These are phyloP conservation scores for Erodium trifolium DNA, from an alignment of 441 rosid genomes.

Conservation along the genomic window DNA sequence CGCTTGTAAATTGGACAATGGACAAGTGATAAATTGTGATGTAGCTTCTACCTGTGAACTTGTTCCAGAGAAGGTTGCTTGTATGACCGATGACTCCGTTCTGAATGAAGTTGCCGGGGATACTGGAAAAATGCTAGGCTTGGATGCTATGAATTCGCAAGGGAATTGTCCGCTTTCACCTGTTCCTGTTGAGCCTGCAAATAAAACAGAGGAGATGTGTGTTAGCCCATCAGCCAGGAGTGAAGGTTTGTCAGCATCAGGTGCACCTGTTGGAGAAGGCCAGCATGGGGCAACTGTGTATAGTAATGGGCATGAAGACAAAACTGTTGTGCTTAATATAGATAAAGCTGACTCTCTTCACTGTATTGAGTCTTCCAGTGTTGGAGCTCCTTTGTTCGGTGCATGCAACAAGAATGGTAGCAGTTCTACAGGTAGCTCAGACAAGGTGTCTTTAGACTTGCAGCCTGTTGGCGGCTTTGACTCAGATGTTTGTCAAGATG, in stretches of 20 bases:
- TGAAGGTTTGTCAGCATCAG: constrained; percentile 32
- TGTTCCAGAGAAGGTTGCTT: too few relatives aligned
- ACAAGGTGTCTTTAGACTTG: constrained; percentile 15
- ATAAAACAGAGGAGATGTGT: too few relatives aligned
- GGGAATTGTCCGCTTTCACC: too few relatives aligned
- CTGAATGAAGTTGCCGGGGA: constrained; percentile 10
- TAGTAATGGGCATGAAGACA: too few relatives aligned
- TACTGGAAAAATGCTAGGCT: not conserved
- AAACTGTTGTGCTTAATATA: constrained; percentile 8
- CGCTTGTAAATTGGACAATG: constrained; percentile 11
- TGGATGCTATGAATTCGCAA: too few relatives aligned
- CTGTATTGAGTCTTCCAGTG: constrained; percentile 12
- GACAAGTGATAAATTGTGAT: constrained; percentile 23
- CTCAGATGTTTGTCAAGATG: constrained; percentile 27
- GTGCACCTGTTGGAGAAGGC: constrained; percentile 10
- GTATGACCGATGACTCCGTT: not conserved
- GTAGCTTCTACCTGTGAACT: not conserved
- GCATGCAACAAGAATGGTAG: constrained; percentile 12
- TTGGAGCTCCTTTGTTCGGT: not conserved
- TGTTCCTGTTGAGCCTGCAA: too few relatives aligned
- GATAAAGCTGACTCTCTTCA: constrained; percentile 16
- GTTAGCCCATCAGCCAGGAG: constrained; percentile 8
- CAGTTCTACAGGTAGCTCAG: constrained; percentile 15
- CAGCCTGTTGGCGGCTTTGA: not conserved
- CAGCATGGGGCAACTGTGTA: too few relatives aligned